Conservation (phyloP, 2,329 filamentous ascomycete genomes). For the Pestalotiopsis fici region DNA sequence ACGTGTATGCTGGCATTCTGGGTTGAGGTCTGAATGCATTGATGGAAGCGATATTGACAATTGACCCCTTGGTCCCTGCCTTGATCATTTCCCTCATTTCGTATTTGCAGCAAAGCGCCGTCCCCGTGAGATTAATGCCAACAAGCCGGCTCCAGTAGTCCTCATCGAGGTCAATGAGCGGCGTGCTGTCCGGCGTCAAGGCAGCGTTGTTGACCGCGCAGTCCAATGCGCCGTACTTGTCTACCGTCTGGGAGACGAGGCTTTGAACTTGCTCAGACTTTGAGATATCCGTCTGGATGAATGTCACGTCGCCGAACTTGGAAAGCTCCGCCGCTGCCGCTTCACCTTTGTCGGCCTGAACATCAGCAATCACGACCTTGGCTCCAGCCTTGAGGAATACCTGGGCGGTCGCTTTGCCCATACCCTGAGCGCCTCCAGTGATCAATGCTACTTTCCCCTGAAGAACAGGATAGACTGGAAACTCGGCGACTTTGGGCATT, state of each 20-base stretch:
- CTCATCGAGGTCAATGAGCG: conserved; percentile 33
- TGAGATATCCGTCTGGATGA: conserved; percentile 25
- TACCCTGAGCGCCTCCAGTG: conserved; percentile 29
- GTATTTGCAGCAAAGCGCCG: conserved; percentile 38
- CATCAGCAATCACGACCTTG: conserved; percentile 21
- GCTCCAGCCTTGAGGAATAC: conserved; percentile 26
- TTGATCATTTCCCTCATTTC: conserved; percentile 41
- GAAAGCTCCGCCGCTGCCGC: conserved; percentile 14
- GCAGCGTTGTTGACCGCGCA: conserved; percentile 43
- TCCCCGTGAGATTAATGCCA: conserved; percentile 39
- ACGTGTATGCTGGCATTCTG: conserved; percentile 40
- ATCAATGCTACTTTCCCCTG: conserved; percentile 23
- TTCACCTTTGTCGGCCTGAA: conserved; percentile 18
- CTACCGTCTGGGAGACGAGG: conserved; percentile 29
- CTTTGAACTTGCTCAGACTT: conserved; percentile 15
- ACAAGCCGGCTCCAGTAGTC: conserved; percentile 36
- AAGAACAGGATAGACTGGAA: conserved; percentile 15
- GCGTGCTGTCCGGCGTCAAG: conserved; percentile 22
- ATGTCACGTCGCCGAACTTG: conserved; percentile 18
- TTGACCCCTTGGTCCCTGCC: conserved; percentile 26
- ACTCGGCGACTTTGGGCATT: conserved; percentile 13
- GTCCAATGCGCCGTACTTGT: conserved; percentile 36
- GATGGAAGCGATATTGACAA: conserved; percentile 43
- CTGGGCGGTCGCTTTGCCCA: conserved; percentile 29
- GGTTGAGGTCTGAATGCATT: conserved; percentile 34